Base-by-base conservation (phyloP, 805 yeast species). In the Candida palmyrensis region DNA sequence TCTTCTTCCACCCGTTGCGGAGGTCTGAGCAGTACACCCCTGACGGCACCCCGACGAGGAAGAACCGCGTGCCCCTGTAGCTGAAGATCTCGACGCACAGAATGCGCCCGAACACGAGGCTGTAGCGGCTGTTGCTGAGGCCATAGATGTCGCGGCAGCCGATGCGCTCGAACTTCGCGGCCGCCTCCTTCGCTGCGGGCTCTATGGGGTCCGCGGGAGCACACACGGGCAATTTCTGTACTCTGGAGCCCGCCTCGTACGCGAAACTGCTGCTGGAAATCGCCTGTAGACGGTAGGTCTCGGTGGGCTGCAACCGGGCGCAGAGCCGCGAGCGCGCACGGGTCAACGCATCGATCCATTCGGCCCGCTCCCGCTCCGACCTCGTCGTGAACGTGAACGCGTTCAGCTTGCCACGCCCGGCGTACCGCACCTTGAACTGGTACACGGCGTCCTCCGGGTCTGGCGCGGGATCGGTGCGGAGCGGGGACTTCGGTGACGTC, bases 181-280 rank as follows among this genome's bases (percentile, higher is more conserved):
- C 21, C 1, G 65, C 47, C 13, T 52, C 55, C 1, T 30, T 35
- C 1, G 62, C 39, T 16, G 53, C 35, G 5, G 42, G 42, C 45
- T 71, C 71, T 22, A 78, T 53, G 5, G 74, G 79, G 17, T 80
- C 79, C 12, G 68, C 63, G 14, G 68, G 60, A 0, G 75, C 69
- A 33, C 73, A 66, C 1, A 74, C 52, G 4, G 80, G 82, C 25
- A 82, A 34, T 46, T 71, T 77, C 2, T 51, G 51, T 1, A 78
- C 67, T 14, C 68, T 62, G 25, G 68, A 72, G 6, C 66, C 58
- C 3, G 66, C 71, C n/a, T 76, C 82, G 51, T 79, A 82, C 2
- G 78, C 80, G 55, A 84, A 85, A 35, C 68, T 65, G 17, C 71
- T 64, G 44, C 78, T 82, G 5, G 81, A 62, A 5, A 85, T 48